Evolutionary conservation across 2,329 filamentous ascomycete genomes (phyloP), one percentile per base, ranked within the genome.

Genomic region (Akanthomyces uredinophilus): DNA sequence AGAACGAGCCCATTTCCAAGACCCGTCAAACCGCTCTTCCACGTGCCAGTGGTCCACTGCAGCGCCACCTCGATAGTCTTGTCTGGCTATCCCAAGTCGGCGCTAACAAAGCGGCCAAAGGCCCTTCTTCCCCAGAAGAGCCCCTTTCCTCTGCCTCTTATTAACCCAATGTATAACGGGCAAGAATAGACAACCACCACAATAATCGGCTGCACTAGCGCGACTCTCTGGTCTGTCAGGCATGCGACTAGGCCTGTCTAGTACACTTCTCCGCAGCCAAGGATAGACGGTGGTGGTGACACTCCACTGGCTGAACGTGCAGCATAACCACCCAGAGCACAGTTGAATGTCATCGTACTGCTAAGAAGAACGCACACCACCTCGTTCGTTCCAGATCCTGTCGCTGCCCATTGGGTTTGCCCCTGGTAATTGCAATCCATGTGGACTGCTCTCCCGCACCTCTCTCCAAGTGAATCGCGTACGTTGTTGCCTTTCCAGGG

Each of bases 51-150:
- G 60, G 52, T 52, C 60, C 60, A 62, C 52, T 49, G 32, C 13
- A 43, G 60, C 60, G 52, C 60, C 60, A 62, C 60, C 8, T 56
- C 60, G 44, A 62, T 62, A 56, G 60, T 47, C 49, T 60, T 39
- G 47, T 29, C 49, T 60, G 49, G 47, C 22, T 50, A 29, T 47
- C 41, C 22, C 11, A 18, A 16, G 16, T 29, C 24, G 37, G 27
- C 14, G 18, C 35, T 37, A 35, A 27, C 32, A 29, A 20, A 50
- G 47, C 22, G 16, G 24, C 18, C 37, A 56, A 11, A 11, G 32
- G 20, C 53, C 41, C n/a, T 46, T 32, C 32, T 46, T 51, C 35
- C 46, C 54, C 39, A 39, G 43, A 43, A 16, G 2, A 35, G 49
- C 16, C 49, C 49, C 57, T 44, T 18, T 53, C 20, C 20, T 24